These are phyloP conservation scores for Phytopythium cucurbitacearum DNA, from an alignment of 352 stramenopile genomes.

Conservation along the genomic window DNA sequence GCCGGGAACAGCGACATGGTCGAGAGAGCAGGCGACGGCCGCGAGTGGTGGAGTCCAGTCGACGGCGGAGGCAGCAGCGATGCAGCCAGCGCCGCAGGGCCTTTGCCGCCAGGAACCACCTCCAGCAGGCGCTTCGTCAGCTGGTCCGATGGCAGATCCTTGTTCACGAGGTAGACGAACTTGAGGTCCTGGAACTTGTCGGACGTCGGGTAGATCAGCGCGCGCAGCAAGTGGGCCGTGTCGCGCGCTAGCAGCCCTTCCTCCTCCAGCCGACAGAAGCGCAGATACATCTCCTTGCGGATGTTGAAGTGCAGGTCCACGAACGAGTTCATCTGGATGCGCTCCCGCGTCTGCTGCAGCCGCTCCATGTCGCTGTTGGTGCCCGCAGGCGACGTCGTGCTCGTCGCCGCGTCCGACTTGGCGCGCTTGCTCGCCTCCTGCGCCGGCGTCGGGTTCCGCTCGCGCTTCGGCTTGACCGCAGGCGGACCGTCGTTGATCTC, in stretches of 20 bases:
- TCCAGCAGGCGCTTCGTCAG: constrained; percentile 78
- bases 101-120: constrained; percentile 44
- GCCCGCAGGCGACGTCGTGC: constrained; percentile 9
- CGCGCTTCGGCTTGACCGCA: constrained; percentile 23
- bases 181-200: constrained; percentile 84
- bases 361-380: constrained; percentile 16
- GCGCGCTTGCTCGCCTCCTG: constrained; percentile 19
- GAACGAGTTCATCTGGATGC: constrained; percentile 73
- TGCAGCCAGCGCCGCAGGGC: constrained; percentile 19
- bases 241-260: constrained; percentile 64
- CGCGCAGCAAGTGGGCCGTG: constrained; percentile 63
- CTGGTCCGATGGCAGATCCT: constrained; percentile 63
- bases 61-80: constrained; percentile 14
- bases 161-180: constrained; percentile 88
- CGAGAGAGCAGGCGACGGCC: not conserved
- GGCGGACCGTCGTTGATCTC: constrained; percentile 33
- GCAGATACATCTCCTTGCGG: constrained; percentile 85
- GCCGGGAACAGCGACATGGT: constrained; percentile 32
- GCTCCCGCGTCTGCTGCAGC: constrained; percentile 32
- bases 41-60: not conserved
- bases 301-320: constrained; percentile 83
- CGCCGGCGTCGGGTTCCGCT: constrained; percentile 15
- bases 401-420: constrained; percentile 21
- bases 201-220: constrained; percentile 80
- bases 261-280: constrained; percentile 76